These are phyloP conservation scores for Rhodotorula sp. DNA, from an alignment of 1,284 basidiomycete species.

Conservation along the genomic window DNA sequence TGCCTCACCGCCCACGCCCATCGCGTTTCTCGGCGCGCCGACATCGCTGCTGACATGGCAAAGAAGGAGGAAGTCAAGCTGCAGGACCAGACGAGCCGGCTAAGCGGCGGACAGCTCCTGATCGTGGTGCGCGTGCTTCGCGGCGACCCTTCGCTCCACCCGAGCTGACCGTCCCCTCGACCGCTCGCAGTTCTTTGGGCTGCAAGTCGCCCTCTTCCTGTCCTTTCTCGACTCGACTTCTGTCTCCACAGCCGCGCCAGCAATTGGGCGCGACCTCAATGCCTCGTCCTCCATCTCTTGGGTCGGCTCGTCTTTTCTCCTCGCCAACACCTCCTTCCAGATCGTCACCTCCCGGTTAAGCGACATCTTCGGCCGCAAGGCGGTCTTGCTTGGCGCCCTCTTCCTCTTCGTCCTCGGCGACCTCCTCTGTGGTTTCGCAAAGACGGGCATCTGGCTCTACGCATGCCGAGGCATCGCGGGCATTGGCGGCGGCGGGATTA, in stretches of 20 bases:
- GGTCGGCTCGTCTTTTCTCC: constrained; percentile 48
- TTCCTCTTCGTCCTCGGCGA: constrained; percentile 46
- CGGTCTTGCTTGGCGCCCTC: constrained; percentile 41
- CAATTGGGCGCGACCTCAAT: constrained; percentile 44
- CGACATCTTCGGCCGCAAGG: constrained; percentile 47
- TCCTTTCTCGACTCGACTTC: constrained; percentile 48
- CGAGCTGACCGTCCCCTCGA: no score
- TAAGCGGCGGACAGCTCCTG: constrained; percentile 40
- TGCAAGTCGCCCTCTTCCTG: constrained; percentile 47
- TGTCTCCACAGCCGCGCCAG: constrained; percentile 46
- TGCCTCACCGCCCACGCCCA: no score
- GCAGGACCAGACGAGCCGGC: constrained; percentile 43
- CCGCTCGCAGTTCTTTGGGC: constrained; percentile 44
- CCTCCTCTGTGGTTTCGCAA: constrained; percentile 46
- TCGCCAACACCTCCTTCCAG: constrained; percentile 47
- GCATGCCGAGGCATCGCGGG: constrained; percentile 53
- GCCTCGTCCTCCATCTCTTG: constrained; percentile 45
- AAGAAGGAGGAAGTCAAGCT: not conserved
- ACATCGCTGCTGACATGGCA: not conserved
- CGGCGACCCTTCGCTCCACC: not conserved
- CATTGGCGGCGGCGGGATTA: constrained; percentile 55
- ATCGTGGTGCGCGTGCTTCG: constrained; percentile 18
- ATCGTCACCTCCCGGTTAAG: constrained; percentile 46
- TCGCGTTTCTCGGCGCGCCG: no score
- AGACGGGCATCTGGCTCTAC: constrained; percentile 47